Evolutionary conservation across 495 filamentous ascomycete species (phyloP).

Genomic region (Terfezia claveryi): DNA sequence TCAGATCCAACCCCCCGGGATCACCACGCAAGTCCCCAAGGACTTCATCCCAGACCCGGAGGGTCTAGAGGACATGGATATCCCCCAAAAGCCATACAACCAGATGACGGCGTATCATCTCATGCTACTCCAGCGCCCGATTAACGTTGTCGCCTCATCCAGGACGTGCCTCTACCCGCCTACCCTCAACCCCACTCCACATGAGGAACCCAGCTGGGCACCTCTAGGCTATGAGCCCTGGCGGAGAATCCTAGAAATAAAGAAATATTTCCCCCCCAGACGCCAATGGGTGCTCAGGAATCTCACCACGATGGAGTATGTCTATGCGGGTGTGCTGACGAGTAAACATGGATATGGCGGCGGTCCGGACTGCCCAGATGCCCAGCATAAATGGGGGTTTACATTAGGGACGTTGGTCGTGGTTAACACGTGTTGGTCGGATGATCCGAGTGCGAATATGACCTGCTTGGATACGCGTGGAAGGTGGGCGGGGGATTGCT

Average conservation of each 20-base stretch:
- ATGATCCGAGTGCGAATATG: neutral
- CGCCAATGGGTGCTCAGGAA: neutral
- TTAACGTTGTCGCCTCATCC: neutral
- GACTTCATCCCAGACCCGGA: neutral
- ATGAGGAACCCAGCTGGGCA: neutral
- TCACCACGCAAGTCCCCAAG: neutral
- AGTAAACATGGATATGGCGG: neutral
- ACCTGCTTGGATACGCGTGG: neutral
- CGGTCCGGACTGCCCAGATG: neutral
- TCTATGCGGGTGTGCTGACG: neutral
- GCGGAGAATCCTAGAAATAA: neutral
- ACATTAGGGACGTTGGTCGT: neutral
- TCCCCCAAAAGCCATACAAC: neutral
- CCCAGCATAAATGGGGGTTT: neutral
- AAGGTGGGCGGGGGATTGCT: neutral
- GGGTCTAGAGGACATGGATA: neutral
- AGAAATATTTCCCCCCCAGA: neutral
- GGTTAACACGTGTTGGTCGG: neutral
- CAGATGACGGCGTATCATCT: neutral
- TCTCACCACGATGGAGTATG: neutral
- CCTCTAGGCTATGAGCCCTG: neutral
- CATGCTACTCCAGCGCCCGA: neutral
- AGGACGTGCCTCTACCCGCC: too few relatives aligned
- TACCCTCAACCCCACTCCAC: neutral
- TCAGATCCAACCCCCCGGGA: neutral